These are phyloP conservation scores for Kondoa malvinella DNA, from an alignment of 768 basidiomycete species.

Conservation along the genomic window DNA sequence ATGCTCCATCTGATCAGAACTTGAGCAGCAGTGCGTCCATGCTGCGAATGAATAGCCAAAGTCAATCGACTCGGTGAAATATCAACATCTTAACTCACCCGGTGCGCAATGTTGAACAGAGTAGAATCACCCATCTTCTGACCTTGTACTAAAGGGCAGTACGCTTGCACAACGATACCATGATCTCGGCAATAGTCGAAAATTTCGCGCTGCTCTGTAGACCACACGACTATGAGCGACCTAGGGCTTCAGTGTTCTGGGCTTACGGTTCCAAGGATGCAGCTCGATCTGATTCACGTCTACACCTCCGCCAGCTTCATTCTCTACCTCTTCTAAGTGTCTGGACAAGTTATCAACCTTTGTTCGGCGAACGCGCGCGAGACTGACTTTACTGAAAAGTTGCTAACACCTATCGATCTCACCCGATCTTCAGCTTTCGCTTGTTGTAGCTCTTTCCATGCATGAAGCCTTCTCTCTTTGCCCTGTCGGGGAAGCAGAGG, in stretches of 20 bases:
- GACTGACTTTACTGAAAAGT: not conserved
- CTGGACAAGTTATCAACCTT: not conserved
- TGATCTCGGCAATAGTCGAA: slow-evolving; percentile 25
- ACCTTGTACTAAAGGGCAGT: slow-evolving; percentile 51
- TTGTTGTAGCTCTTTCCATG: not conserved
- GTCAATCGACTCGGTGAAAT: no score
- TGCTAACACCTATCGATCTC: not conserved
- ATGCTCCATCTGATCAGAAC: slow-evolving; percentile 28
- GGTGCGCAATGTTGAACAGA: slow-evolving; percentile 32
- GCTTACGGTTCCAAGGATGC: slow-evolving; percentile 8
- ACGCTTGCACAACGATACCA: slow-evolving; percentile 42
- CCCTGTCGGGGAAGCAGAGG: no score
- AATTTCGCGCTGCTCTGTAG: not conserved
- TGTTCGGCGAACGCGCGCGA: not conserved
- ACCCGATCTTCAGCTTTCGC: not conserved
- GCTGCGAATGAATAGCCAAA: not conserved
- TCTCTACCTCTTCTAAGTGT: not conserved
- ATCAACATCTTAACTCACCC: not conserved
- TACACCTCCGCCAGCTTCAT: not conserved
- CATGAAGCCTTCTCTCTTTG: not conserved
- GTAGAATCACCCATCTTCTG: slow-evolving; percentile 35
- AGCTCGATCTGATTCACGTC: not conserved
- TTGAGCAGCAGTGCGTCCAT: not conserved
- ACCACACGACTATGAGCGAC: not conserved
- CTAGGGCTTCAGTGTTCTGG: not conserved